phyloP scores from a whole-genome alignment of 441 rosid species.

The Mallotus japonicus region DNA sequence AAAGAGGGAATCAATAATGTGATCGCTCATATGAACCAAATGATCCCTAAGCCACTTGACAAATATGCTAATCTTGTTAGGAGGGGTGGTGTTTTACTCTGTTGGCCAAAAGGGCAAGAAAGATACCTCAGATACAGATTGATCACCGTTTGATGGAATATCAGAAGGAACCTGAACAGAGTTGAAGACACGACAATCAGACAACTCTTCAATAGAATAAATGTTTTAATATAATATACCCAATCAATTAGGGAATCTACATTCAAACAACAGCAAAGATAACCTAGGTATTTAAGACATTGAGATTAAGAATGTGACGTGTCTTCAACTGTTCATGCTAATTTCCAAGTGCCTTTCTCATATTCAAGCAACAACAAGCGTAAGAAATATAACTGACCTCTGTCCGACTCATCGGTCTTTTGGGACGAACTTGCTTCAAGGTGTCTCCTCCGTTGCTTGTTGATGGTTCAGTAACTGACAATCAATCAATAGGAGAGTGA shows the following conservation, averaged over 20 bases:
- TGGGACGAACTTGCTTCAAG: conserved; percentile 63
- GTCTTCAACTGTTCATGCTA: too few species aligned
- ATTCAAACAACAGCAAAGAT: neutral
- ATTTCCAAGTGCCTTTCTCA: neutral
- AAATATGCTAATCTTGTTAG: neutral
- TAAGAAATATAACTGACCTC: conserved; percentile 54
- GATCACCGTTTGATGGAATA: conserved; percentile 42
- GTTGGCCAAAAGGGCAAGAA: conserved; percentile 3
- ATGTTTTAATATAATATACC: conserved; percentile 5
- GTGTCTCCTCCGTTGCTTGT: conserved; percentile 59
- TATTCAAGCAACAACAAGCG: conserved; percentile 11
- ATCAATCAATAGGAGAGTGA: conserved; percentile 17
- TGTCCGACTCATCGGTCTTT: conserved; percentile 88
- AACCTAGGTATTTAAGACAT: neutral
- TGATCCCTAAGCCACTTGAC: neutral
- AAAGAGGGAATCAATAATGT: neutral
- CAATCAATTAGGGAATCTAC: conserved; percentile 5
- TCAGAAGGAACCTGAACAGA: conserved; percentile 73
- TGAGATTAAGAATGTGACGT: neutral
- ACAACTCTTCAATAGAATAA: neutral
- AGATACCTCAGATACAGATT: conserved; percentile 42
- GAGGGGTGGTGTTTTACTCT: neutral
- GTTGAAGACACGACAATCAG: conserved; percentile 19
- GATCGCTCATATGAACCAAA: neutral
- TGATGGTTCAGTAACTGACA: conserved; percentile 45